These are phyloP conservation scores for Oidiodendron maius DNA, from an alignment of 495 filamentous ascomycete genomes.

Conservation along the genomic window DNA sequence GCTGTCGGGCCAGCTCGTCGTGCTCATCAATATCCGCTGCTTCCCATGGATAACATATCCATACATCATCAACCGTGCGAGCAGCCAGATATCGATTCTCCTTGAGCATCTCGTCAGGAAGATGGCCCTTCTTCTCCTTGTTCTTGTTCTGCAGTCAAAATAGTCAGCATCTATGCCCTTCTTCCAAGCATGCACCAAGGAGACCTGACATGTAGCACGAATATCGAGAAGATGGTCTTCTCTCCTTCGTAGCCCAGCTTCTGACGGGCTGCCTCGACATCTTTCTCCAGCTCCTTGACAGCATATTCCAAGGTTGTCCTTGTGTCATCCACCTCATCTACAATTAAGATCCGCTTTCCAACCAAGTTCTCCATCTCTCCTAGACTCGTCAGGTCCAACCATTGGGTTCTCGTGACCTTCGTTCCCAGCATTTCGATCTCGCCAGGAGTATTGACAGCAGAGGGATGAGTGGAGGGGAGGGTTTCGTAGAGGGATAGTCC, in stretches of 20 bases:
- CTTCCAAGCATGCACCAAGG: not conserved
- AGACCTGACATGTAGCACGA: slow-evolving; percentile 83
- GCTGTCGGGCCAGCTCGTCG: slow-evolving; percentile 60
- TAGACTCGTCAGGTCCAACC: slow-evolving; percentile 85
- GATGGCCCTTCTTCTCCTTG: slow-evolving; percentile 84
- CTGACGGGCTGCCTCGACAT: slow-evolving; percentile 77
- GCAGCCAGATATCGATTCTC: slow-evolving; percentile 78
- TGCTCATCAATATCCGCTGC: slow-evolving; percentile 94
- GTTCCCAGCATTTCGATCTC: slow-evolving; percentile 69
- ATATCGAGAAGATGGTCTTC: slow-evolving; percentile 85
- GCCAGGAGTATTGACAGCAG: slow-evolving; percentile 28
- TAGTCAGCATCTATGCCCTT: not conserved
- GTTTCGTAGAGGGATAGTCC: slow-evolving; percentile 95
- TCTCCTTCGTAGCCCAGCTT: slow-evolving; percentile 58
- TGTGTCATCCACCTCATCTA: slow-evolving; percentile 98
- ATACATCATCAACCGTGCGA: slow-evolving; percentile 81
- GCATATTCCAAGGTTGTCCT: slow-evolving; percentile 96
- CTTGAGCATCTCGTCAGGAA: slow-evolving; percentile 76
- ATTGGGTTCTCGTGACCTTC: slow-evolving; percentile 96
- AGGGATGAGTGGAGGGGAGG: slow-evolving; percentile 45
- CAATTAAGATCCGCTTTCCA: slow-evolving; percentile 95
- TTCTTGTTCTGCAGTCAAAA: slow-evolving; percentile 73
- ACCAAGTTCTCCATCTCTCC: slow-evolving; percentile 86
- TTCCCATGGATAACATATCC: slow-evolving; percentile 99
- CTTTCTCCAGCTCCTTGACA: slow-evolving; percentile 91